A percentile compares a stretch with the other conserved stretches of the same genome.
These are phyloP conservation scores for Cryptococcus depauperatus DNA, from an alignment of 1,284 basidiomycete genomes.

Conservation along the genomic window DNA sequence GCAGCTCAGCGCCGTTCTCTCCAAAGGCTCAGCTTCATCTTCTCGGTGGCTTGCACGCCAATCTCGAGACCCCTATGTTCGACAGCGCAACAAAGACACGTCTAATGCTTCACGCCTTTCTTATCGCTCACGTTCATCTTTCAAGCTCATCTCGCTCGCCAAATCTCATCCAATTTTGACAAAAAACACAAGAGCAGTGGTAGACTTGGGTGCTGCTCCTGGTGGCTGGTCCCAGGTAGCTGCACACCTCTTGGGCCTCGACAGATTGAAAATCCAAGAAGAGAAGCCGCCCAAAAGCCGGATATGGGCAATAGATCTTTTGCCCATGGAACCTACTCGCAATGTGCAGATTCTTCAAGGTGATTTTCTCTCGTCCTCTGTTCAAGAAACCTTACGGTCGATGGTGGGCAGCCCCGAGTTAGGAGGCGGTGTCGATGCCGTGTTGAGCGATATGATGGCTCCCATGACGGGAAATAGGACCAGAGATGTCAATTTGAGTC, in stretches of 20 bases:
- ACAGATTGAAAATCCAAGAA: background rate
- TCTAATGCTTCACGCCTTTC: conserved; percentile 14
- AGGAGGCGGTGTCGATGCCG: conserved; percentile 34
- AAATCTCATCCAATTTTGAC: conserved; percentile 48
- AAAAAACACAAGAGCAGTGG: conserved; percentile 49
- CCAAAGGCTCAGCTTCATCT: conserved; percentile 29
- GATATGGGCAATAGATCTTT: conserved; percentile 65
- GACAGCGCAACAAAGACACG: conserved; percentile 10
- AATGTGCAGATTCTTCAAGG: conserved; percentile 62
- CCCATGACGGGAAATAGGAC: conserved; percentile 40
- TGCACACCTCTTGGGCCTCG: conserved; percentile 26
- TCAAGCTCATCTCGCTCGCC: conserved; percentile 55
- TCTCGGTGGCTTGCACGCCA: conserved; percentile 43
- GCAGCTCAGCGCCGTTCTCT: conserved; percentile 1
- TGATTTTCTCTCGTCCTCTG: conserved; percentile 61
- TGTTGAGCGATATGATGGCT: conserved; percentile 47
- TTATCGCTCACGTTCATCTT: conserved; percentile 72
- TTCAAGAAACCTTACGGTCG: conserved; percentile 22
- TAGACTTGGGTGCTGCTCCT: conserved; percentile 78
- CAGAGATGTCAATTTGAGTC: conserved; percentile 38
- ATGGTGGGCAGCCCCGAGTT: conserved; percentile 1
- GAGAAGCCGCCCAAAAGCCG: conserved; percentile 31
- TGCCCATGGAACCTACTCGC: conserved; percentile 58
- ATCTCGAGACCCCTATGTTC: conserved; percentile 39
- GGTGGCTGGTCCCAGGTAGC: conserved; percentile 84